These are phyloP conservation scores for Rhodotorula toruloides DNA, from an alignment of 768 basidiomycete species.

Conservation along the genomic window DNA sequence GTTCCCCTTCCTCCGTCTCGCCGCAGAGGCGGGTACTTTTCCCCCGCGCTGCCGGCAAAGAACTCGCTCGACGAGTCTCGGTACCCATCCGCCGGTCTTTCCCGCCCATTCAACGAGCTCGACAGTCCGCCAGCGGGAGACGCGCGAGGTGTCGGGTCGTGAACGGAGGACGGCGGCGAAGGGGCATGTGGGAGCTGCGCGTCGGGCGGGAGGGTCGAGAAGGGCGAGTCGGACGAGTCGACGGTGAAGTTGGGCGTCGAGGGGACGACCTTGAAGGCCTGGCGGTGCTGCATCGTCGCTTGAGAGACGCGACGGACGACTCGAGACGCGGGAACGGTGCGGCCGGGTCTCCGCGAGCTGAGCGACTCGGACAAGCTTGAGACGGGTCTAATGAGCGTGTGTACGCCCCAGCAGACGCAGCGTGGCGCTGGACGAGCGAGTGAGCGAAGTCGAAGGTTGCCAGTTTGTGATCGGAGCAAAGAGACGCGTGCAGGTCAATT, in stretches of 20 bases:
- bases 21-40: conserved; percentile 11
- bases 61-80: not conserved
- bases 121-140: not conserved
- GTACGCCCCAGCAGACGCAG: no score
- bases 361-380: no score
- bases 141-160: not conserved
- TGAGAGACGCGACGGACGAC: not conserved
- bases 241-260: conserved; percentile 6
- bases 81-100: not conserved
- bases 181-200: not conserved
- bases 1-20: not conserved
- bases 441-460: no score
- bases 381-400: no score
- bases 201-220: not conserved
- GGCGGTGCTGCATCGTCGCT: not conserved
- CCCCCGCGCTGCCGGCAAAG: not conserved
- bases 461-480: no score
- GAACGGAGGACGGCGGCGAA: not conserved
- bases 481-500: no score
- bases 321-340: not conserved
- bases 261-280: not conserved
- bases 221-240: not conserved
- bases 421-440: no score
- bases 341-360: no score
- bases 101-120: not conserved